Conservation (phyloP, 495 filamentous ascomycete species). For the Venustampulla echinocandica region DNA sequence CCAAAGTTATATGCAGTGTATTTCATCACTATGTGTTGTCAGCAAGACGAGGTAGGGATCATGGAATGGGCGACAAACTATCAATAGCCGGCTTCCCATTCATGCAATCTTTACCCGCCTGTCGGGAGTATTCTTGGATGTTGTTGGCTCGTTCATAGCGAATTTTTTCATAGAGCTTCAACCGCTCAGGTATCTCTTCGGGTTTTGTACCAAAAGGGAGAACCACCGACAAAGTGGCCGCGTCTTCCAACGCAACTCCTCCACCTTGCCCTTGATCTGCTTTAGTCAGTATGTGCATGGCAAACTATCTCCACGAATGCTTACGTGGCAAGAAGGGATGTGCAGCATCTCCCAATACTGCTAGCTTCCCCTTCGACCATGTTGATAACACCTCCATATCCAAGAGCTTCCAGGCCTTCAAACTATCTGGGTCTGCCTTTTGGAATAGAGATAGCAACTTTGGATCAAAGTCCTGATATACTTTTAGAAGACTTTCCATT, state of each 20-base stretch:
- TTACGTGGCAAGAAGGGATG: constrained; percentile 46
- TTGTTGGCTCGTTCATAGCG: constrained; percentile 43
- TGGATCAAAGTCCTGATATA: constrained; percentile 38
- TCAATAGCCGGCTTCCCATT: no score
- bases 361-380: constrained; percentile 43
- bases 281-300: no score
- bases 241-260: constrained; percentile 53
- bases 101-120: constrained; percentile 37
- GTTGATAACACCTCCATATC: constrained; percentile 48
- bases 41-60: no score
- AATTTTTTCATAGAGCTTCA: constrained; percentile 47
- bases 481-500: constrained; percentile 32
- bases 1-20: constrained; percentile 50
- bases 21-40: constrained; percentile 39
- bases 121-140: constrained; percentile 47
- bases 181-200: constrained; percentile 35
- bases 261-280: constrained; percentile 50
- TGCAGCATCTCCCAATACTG: constrained; percentile 52
- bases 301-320: constrained; percentile 41
- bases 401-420: constrained; percentile 51
- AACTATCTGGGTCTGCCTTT: constrained; percentile 36
- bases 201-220: constrained; percentile 35
- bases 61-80: no score
- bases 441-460: constrained; percentile 31
- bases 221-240: constrained; percentile 43